Base-by-base conservation (phyloP, 2,329 filamentous ascomycete species). In the Aspergillus persii region DNA sequence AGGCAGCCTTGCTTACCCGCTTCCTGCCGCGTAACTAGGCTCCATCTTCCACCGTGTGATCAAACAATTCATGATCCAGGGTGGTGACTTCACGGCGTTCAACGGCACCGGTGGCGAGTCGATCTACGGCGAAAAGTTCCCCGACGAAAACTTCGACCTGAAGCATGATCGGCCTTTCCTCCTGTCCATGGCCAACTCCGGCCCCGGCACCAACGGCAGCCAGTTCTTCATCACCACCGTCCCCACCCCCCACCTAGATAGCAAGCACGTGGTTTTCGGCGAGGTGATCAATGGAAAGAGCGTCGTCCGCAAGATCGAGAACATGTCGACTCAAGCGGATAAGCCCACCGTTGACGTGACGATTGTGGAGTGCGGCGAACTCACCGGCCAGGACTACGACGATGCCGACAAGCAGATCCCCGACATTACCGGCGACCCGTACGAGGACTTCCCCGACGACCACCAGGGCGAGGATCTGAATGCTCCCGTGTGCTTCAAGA, bases 171-270 rank as follows among this genome's bases (percentile, higher is more conserved):
- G 89, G 70, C 93, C 95, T 1, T 97, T 97, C 81, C 81, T 98
- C 66, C 83, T 99, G 62, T 96, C 91, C 74, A 99, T 99, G 95
- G 95, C 95, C 71, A 99, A 99, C 75, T 94, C 95, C 65, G 95
- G 95, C 50, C 91, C 92, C 50, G 91, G 89, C 69, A 96, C 95
- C 76, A 99, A 99, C 75, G 95, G 95, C 71, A 96, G 91, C 53
- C 95, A 99, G 73, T 99, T 99, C 85, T 99, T 99, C 84, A 83
- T 98, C 69, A 99, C 95, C 52, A 98, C 95, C 15, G 91, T 96
- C 31, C 84, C 88, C n/a, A 98, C 95, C 12, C 93, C 92, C 51
- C 95, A 98, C 76, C 86, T 98, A 44, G 93, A 99, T 76, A 87
- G 87, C 74, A 99, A 99, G 83, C 94, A 99, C 79, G 95, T 98